Percentiles rank a stretch among this genome's conserved stretches.
Conservation (phyloP, 306 rosid species). For the Spatholobus suberectus region DNA sequence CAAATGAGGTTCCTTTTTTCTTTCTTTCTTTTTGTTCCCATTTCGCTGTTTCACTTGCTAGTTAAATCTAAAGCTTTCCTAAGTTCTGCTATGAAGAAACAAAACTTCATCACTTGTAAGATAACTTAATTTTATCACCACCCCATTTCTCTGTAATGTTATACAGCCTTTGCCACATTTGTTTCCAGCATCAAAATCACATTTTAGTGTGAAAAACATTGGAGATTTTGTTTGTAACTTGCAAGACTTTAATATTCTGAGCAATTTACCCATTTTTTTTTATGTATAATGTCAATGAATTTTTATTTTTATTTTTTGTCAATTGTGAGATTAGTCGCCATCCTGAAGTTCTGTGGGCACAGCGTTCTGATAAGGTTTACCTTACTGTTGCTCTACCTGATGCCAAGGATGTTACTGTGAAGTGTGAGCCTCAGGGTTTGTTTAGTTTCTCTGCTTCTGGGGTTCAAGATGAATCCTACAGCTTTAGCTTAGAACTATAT, state of each 20-base stretch:
- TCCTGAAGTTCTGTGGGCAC: conserved; percentile 97
- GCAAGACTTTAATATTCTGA: conserved; percentile 4
- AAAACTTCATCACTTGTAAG: not conserved
- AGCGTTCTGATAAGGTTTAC: conserved; percentile 84
- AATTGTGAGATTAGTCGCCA: conserved; percentile 73
- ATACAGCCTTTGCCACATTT: not conserved
- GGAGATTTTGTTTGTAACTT: not conserved
- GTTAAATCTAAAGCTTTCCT: not conserved
- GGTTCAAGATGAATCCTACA: conserved; percentile 64
- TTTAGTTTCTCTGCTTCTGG: conserved; percentile 85
- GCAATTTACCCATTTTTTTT: not conserved
- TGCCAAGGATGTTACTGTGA: conserved; percentile 77
- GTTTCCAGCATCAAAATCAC: conserved; percentile 30
- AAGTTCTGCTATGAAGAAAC: not conserved
- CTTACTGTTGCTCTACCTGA: conserved; percentile 86
- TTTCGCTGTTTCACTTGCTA: not conserved
- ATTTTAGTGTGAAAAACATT: not conserved
- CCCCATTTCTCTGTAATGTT: conserved; percentile 14
- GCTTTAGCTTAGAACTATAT: conserved; percentile 70
- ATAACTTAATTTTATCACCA: not conserved
- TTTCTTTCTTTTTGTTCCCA: not conserved
- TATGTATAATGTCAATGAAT: conserved; percentile 9
- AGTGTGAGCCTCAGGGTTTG: conserved; percentile 78
- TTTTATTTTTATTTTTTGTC: not conserved
- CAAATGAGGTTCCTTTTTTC: conserved; percentile 16